phyloP scores from a whole-genome alignment of 345 rosid genomes.

The Limnanthes douglasii region DNA sequence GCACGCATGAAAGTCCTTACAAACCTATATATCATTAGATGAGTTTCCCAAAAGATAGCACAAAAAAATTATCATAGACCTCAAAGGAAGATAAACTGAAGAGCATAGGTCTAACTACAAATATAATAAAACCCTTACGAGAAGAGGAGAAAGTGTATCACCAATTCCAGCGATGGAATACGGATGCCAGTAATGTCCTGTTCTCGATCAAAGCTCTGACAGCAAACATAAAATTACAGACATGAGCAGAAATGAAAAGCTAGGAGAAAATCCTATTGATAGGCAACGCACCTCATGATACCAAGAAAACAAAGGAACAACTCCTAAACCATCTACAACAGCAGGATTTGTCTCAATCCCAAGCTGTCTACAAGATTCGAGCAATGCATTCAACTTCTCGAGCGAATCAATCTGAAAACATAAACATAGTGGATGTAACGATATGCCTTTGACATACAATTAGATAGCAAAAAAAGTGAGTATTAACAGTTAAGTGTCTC shows the following conservation, averaged over 20 bases:
- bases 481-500: too few species aligned
- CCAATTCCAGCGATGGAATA: slow-evolving; percentile 48
- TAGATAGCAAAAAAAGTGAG: neutral
- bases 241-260: too few species aligned
- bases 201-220: slow-evolving; percentile 56
- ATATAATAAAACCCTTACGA: slow-evolving; percentile 19
- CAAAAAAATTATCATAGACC: neutral
- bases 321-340: slow-evolving; percentile 27
- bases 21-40: slow-evolving; percentile 32
- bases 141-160: slow-evolving; percentile 38
- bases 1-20: slow-evolving; percentile 57
- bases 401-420: slow-evolving; percentile 37
- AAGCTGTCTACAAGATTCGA: slow-evolving; percentile 36
- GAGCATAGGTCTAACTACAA: neutral
- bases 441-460: too few species aligned
- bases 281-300: slow-evolving; percentile 38
- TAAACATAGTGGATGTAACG: slow-evolving; percentile 5
- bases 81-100: neutral
- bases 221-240: too few species aligned
- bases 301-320: slow-evolving; percentile 54
- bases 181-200: slow-evolving; percentile 25
- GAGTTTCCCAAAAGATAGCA: neutral
- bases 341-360: slow-evolving; percentile 40
- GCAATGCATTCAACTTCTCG: slow-evolving; percentile 48
- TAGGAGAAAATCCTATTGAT: too few species aligned